Evolutionary conservation across 305 asterid genomes (phyloP), one percentile per base, ranked within the genome.

Genomic region (Coffea humblotiana): DNA sequence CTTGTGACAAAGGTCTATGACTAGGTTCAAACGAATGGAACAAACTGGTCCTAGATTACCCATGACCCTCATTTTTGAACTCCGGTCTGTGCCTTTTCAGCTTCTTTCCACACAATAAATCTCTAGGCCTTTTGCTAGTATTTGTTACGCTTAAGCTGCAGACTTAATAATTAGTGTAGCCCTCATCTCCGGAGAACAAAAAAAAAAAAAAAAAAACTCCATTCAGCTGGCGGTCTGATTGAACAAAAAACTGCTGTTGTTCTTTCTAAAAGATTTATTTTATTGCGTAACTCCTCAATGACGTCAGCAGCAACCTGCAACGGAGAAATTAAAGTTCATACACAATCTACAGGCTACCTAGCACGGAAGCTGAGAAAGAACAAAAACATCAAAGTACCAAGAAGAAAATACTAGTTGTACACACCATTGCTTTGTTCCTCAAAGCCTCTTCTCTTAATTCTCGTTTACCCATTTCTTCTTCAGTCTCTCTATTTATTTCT

Each of bases 281-380:
- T 89, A 1, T 65, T 52, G 23, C 83, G 80, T 85, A 91, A 86
- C n/a, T 77, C 83, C 79, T 85, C 66, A 10, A 89, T 90, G 61
- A 88, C 86, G 6, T 76, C 88, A 48, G 89, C 74, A 78, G 93
- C 92, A 35, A 82, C 92, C 94, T 89, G 63, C 82, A 83, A 48
- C 32, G 63, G 78, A 11, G 63, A 52, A 27, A 35, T 48, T 21
- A 63, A 58, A 60, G 35, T 15, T 74, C 8, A 45, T 70, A 8
- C 18, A 72, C 27, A 32, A 64, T 7, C 47, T 40, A 43, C 56
- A 1, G 8, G 69, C 27, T 27, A 11, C 5, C 69, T 23, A 32
- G 37, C 21, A 70, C 21, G 1, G 29, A 54, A 54, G 77, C 6
- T 63, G 25, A 47, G 61, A 48, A 8, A 35, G 43, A 35, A 58